Evolutionary conservation across 2,329 filamentous ascomycete species (phyloP).

Genomic region (Cladosporium sp.): DNA sequence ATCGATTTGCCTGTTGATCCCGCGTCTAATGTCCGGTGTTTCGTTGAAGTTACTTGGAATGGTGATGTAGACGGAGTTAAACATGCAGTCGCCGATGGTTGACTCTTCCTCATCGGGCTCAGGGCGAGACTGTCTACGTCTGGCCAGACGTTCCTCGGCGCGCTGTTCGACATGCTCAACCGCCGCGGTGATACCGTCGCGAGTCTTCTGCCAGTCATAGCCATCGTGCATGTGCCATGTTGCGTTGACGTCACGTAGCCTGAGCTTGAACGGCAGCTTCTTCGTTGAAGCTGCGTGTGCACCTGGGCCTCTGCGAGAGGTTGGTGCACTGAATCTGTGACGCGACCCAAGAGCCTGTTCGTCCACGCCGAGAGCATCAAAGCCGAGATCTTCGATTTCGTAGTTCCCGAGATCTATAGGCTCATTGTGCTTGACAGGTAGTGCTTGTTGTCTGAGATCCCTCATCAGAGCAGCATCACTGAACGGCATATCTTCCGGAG

Average conservation of each 20-base stretch:
- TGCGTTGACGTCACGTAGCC: slow-evolving; percentile 79
- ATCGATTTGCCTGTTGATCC: slow-evolving; percentile 84
- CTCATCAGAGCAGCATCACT: slow-evolving; percentile 29
- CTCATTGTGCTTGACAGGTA: slow-evolving; percentile 16
- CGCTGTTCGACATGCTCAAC: slow-evolving; percentile 83
- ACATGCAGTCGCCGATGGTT: slow-evolving; percentile 89
- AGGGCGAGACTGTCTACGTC: slow-evolving; percentile 52
- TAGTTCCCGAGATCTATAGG: slow-evolving; percentile 25
- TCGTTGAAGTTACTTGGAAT: slow-evolving; percentile 77
- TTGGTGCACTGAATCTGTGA: slow-evolving; percentile 30
- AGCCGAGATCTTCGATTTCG: slow-evolving; percentile 32
- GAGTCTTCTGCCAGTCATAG: slow-evolving; percentile 89
- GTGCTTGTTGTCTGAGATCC: slow-evolving; percentile 29
- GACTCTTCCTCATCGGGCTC: slow-evolving; percentile 71
- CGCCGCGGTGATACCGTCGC: slow-evolving; percentile 79
- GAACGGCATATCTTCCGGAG: slow-evolving; percentile 25
- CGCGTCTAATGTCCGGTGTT: slow-evolving; percentile 71
- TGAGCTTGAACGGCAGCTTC: slow-evolving; percentile 60
- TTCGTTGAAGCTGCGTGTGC: not conserved
- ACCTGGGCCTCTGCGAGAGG: not conserved
- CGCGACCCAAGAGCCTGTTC: slow-evolving; percentile 26
- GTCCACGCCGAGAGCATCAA: slow-evolving; percentile 27
- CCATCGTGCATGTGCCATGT: slow-evolving; percentile 99
- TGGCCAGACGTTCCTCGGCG: slow-evolving; percentile 67
- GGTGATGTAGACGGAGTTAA: slow-evolving; percentile 98